Evolutionary conservation across 169 alveolate species (phyloP), one percentile per base, ranked within the genome.

Genomic region (Babesia bovis): DNA sequence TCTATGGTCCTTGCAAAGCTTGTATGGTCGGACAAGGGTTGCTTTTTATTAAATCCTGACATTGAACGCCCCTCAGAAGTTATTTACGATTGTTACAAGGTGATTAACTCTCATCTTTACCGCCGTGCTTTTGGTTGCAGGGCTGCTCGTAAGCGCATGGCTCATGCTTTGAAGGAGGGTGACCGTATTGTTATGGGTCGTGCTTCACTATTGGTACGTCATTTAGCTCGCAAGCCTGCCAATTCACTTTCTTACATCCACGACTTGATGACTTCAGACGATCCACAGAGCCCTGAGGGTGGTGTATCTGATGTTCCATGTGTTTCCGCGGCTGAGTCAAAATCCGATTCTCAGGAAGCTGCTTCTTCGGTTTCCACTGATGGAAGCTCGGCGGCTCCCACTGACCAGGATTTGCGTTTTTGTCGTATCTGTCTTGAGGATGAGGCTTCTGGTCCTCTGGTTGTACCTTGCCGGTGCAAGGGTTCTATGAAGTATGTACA

Each of bases 401-500:
- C 5, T 10, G 69, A 3, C 13, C 1, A n/a, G 25, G 61, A 45
- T 23, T 23, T 15, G 4, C 59, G 50, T 25, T 41, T 53, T 21
- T 95, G 98, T 72, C 85, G 97, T 67, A 94, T 95, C 47, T 95
- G 98, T 57, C 83, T 95, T 63, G 91, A 87, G 52, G 94, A 87
- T 10, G 91, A 85, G 26, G 82, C 72, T 5, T 90, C 90, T 21
- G 92, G 91, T 15, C 99, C 99, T 17, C 94, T 96, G 71, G 90
- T 98, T 49, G 85, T 96, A 12, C 98, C 99, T 2, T 98, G 99
- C 66, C 92, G 91, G 50, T 98, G 99, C 77, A 90, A 90, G 66
- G 99, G 99, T 2, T 93, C 98, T 13, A 92, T 96, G 96, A 91
- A 92, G 61, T 95, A 87, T 77, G 96, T 96, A 5, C 99, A 97